Evolutionary conservation across 73 alveolate genomes (phyloP).

Genomic region (Loxodes magnus): DNA sequence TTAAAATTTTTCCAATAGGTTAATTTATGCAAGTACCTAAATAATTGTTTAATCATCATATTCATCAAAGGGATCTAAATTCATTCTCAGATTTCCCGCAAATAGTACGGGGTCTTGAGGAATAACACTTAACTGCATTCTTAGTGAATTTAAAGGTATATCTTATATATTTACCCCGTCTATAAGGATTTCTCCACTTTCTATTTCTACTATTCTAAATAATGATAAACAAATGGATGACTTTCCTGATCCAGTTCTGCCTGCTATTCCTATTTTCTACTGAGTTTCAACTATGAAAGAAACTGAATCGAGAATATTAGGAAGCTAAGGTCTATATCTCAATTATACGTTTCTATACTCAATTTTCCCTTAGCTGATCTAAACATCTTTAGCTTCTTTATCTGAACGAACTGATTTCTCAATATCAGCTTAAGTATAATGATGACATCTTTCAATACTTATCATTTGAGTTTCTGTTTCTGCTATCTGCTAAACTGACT

Average conservation of each 20-base stretch:
- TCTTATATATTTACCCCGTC: slow-evolving; percentile 38
- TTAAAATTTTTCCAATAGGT: slow-evolving; percentile 23
- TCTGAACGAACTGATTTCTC: no score
- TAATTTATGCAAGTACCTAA: slow-evolving; percentile 33
- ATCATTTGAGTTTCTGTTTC: no score
- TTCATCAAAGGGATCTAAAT: slow-evolving; percentile 59
- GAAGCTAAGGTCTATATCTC: slow-evolving; percentile 68
- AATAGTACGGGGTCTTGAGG: slow-evolving; percentile 66
- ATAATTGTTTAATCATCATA: slow-evolving; percentile 29
- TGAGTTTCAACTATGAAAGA: slow-evolving; percentile 53
- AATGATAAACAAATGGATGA: slow-evolving; percentile 56
- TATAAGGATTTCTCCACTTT: slow-evolving; percentile 25
- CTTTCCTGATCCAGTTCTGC: slow-evolving; percentile 97
- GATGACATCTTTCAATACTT: no score
- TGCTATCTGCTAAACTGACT: no score
- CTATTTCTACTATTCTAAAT: slow-evolving; percentile 33
- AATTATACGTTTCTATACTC: slow-evolving; percentile 40
- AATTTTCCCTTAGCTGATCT: slow-evolving; percentile 19
- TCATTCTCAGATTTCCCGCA: slow-evolving; percentile 54
- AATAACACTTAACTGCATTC: slow-evolving; percentile 42
- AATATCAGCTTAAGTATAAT: no score
- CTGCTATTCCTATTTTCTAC: slow-evolving; percentile 80
- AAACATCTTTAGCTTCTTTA: neutral
- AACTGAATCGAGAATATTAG: slow-evolving; percentile 52
- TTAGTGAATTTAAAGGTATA: slow-evolving; percentile 46